Evolutionary conservation across 2,329 filamentous ascomycete genomes (phyloP), one percentile per base, ranked within the genome.

Genomic region (Neofusicoccum sp.): DNA sequence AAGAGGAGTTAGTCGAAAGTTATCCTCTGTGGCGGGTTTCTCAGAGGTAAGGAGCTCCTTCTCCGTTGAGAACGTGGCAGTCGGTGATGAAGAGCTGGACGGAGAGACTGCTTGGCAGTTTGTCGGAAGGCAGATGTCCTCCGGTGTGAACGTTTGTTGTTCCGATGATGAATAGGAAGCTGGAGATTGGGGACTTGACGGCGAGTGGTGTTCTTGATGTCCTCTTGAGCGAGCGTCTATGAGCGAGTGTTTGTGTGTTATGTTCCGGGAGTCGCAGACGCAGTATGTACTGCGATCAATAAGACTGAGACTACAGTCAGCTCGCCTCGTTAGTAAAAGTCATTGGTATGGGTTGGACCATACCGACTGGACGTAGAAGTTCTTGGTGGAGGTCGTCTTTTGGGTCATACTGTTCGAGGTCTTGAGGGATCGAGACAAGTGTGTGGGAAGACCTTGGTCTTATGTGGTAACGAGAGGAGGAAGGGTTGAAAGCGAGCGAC

Each of bases 351-450:
- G 39, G 41, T n/a, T 9, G 41, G 41, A 11, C 11, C 54, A 14
- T 43, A 58, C 54, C 54, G 12, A 58, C 54, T 58, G 54, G 31
- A 58, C 41, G 52, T 41, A 56, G 37, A 56, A 56, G 12, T 43
- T 41, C 14, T 48, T 48, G 48, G 54, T 31, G 11, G 49, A 11
- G 12, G 9, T 58, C n/a, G n/a, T 31, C 16, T 58, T 45, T 58
- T 36, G 31, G n/a, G 34, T n/a, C 54, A 58, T 58, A 14, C 41
- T 58, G 41, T 12, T 45, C 4, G 16, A 45, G 28, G 33, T 4
- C 5, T 29, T 8, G 14, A 56, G 16, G 29, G 41, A 34, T 36
- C n/a, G n/a, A 6, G 28, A 34, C 3, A 9, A 36, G 11, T 36
- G 12, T 34, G n/a, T 9, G 33, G 8, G n/a, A 14, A 12, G 29